These are phyloP conservation scores for Hericium alpestre DNA, from an alignment of 768 basidiomycete genomes.

Conservation along the genomic window DNA sequence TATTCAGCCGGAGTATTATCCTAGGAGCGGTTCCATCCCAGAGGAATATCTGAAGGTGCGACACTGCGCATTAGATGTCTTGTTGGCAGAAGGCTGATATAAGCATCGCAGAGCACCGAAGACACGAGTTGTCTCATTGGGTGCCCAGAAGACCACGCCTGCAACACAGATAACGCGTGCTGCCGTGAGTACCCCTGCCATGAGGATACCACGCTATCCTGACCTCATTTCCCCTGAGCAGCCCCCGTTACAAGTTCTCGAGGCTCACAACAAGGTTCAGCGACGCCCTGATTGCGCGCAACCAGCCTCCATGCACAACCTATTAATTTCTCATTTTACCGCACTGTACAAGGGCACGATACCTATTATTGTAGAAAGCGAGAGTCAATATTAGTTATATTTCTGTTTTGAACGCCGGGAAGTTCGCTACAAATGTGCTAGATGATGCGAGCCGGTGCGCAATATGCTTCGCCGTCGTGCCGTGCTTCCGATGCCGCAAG, in stretches of 20 bases:
- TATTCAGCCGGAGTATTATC: constrained; percentile 80
- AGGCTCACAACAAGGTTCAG: too few species aligned
- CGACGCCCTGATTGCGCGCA: too few species aligned
- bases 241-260: not conserved
- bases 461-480: constrained; percentile 40
- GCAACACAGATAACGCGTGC: constrained; percentile 67
- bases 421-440: constrained; percentile 60
- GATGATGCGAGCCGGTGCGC: constrained; percentile 51
- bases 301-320: too few species aligned
- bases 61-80: not conserved
- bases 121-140: constrained; percentile 59
- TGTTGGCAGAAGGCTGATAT: not conserved
- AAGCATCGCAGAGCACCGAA: constrained; percentile 29
- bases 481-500: constrained; percentile 40
- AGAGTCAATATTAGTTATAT: constrained; percentile 16
- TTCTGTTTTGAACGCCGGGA: constrained; percentile 51
- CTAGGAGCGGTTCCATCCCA: constrained; percentile 26
- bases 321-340: constrained; percentile 14
- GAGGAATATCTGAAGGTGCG: constrained; percentile 43
- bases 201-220: not conserved
- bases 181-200: constrained; percentile 48
- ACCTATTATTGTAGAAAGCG: not conserved
- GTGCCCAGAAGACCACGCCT: constrained; percentile 60
- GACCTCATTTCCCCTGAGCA: not conserved
- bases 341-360: constrained; percentile 27